phyloP scores from a whole-genome alignment of 305 asterid species.

The Ilex paraguariensis region DNA sequence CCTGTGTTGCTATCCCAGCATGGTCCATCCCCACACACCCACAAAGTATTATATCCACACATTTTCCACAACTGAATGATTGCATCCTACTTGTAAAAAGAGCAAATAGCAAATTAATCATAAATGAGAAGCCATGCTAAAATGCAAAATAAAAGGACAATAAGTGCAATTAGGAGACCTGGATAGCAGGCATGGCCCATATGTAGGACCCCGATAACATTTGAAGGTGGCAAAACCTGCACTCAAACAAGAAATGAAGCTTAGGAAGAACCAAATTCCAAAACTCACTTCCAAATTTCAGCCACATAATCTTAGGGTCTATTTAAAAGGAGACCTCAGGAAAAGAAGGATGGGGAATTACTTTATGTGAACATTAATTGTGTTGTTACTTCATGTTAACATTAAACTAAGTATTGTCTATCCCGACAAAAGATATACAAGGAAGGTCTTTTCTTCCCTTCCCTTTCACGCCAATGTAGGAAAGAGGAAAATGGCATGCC shows the following conservation, averaged over 20 bases:
- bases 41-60: constrained; percentile 88
- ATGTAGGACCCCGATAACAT: constrained; percentile 94
- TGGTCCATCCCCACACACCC: constrained; percentile 99
- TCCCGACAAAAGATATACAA: no score
- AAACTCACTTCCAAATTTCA: no score
- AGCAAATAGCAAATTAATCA: background rate
- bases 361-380: no score
- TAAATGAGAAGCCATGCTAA: constrained; percentile 6
- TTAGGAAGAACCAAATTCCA: no score
- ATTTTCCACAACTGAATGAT: constrained; percentile 92
- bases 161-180: constrained; percentile 39
- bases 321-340: no score
- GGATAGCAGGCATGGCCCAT: constrained; percentile 95
- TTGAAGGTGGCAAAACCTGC: constrained; percentile 94
- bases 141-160: background rate
- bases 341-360: no score
- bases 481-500: no score
- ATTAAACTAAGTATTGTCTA: no score
- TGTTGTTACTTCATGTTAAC: no score
- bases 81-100: constrained; percentile 58
- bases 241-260: constrained; percentile 14
- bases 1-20: constrained; percentile 98
- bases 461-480: no score
- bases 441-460: no score
- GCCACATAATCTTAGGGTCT: no score